These are phyloP conservation scores for Apiospora pterosperma DNA, from an alignment of 2,329 filamentous ascomycete genomes.

Conservation along the genomic window DNA sequence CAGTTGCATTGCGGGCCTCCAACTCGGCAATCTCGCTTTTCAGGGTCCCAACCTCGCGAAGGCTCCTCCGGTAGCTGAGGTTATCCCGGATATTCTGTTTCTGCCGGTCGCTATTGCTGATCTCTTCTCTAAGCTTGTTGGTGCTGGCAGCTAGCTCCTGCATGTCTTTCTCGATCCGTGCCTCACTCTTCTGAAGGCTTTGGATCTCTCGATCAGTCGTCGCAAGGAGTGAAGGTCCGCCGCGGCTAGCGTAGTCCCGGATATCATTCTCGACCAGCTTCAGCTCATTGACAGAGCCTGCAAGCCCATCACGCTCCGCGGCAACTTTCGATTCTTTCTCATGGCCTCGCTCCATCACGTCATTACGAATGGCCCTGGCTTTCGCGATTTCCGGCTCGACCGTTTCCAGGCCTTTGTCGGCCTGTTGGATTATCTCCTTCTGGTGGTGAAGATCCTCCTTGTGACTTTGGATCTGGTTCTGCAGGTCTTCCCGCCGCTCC, in stretches of 20 bases:
- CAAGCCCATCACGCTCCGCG: conserved; percentile 67
- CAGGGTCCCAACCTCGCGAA: conserved; percentile 64
- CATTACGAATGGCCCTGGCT: conserved; percentile 73
- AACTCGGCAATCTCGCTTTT: conserved; percentile 69
- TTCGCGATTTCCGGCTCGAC: conserved; percentile 74
- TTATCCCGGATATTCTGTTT: conserved; percentile 90
- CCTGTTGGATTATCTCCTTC: conserved; percentile 63
- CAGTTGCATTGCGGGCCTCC: conserved; percentile 74
- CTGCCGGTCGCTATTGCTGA: conserved; percentile 75
- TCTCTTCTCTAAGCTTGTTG: conserved; percentile 74
- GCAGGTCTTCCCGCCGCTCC: conserved; percentile 73
- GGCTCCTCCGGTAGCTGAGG: conserved; percentile 75
- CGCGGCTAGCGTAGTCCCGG: conserved; percentile 71
- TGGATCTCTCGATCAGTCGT: conserved; percentile 68
- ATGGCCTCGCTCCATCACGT: conserved; percentile 68
- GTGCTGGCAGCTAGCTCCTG: conserved; percentile 63
- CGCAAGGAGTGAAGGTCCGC: conserved; percentile 68
- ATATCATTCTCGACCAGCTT: conserved; percentile 75
- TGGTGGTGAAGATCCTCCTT: conserved; percentile 67
- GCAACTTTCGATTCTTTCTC: conserved; percentile 70
- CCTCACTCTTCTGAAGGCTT: conserved; percentile 62
- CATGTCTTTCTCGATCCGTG: conserved; percentile 64
- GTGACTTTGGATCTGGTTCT: conserved; percentile 68
- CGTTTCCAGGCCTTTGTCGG: conserved; percentile 70
- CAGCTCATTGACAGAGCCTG: conserved; percentile 73